These are phyloP conservation scores for Haematococcus sp. DNA, from an alignment of 139 green algal genomes.

Conservation along the genomic window DNA sequence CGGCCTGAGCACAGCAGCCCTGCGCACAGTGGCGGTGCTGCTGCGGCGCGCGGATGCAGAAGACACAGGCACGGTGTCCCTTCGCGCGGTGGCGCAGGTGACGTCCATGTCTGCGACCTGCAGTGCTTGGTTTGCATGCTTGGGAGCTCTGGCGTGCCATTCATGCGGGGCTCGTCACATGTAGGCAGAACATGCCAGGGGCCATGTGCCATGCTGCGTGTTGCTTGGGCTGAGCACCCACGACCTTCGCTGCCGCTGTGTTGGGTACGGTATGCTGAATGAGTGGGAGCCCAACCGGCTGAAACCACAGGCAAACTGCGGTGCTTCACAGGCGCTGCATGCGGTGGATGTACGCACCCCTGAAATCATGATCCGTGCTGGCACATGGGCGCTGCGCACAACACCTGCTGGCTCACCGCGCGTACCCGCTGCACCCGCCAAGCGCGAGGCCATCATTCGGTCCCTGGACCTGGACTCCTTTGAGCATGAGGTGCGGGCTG, in stretches of 20 bases:
- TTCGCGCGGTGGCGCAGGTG: constrained; percentile 5
- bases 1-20: not conserved
- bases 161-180: too few species aligned
- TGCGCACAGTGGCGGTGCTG: constrained; percentile 17
- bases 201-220: too few species aligned
- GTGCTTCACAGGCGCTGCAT: not conserved
- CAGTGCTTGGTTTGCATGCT: too few species aligned
- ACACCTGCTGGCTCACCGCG: not conserved
- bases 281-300: not conserved
- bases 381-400: constrained; percentile 1
- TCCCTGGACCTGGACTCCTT: constrained; percentile 22
- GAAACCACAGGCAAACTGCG: not conserved
- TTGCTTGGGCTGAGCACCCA: too few species aligned
- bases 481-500: constrained; percentile 2
- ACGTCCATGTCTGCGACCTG: too few species aligned
- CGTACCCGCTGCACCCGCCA: not conserved
- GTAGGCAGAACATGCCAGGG: too few species aligned
- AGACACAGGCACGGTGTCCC: not conserved
- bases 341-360: constrained; percentile 8
- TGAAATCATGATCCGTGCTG: not conserved
- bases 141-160: too few species aligned
- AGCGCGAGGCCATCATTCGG: constrained; percentile 8
- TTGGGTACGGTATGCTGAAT: too few species aligned
- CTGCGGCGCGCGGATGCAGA: not conserved
- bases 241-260: too few species aligned